Percentiles rank a stretch among this genome's conserved stretches.
Conservation (phyloP, 148 eudicot species). For the Rhododendron ovatum region DNA sequence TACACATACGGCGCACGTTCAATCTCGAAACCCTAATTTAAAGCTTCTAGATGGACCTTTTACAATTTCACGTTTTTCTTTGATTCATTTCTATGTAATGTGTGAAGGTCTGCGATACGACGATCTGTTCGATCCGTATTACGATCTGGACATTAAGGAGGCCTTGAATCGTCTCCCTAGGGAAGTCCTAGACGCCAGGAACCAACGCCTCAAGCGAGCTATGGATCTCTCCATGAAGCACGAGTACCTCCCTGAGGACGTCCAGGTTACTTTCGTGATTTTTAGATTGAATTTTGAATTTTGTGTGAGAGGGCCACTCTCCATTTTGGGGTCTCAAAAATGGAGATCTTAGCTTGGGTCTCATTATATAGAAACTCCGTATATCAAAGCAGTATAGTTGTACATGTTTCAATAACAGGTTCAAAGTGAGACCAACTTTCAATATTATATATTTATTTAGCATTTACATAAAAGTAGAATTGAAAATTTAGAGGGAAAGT, state of each 20-base stretch:
- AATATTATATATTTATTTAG: no score
- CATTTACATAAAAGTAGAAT: no score
- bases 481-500: no score
- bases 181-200: slow-evolving; percentile 85
- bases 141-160: slow-evolving; percentile 77
- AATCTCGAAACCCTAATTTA: neutral
- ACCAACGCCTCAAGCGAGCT: slow-evolving; percentile 90
- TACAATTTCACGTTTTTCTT: neutral
- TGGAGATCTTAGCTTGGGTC: no score
- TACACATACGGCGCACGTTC: neutral
- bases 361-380: no score
- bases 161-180: slow-evolving; percentile 78
- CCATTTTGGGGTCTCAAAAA: no score
- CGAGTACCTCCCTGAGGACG: slow-evolving; percentile 62
- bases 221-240: slow-evolving; percentile 95
- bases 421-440: no score
- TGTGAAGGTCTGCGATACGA: slow-evolving; percentile 68
- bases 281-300: no score
- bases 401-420: no score
- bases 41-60: neutral
- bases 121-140: slow-evolving; percentile 73
- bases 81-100: neutral
- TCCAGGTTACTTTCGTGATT: slow-evolving; percentile 52
- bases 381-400: no score
- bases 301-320: neutral